These are phyloP conservation scores for Cladophialophora bantiana DNA, from an alignment of 2,329 filamentous ascomycete genomes.

Conservation along the genomic window DNA sequence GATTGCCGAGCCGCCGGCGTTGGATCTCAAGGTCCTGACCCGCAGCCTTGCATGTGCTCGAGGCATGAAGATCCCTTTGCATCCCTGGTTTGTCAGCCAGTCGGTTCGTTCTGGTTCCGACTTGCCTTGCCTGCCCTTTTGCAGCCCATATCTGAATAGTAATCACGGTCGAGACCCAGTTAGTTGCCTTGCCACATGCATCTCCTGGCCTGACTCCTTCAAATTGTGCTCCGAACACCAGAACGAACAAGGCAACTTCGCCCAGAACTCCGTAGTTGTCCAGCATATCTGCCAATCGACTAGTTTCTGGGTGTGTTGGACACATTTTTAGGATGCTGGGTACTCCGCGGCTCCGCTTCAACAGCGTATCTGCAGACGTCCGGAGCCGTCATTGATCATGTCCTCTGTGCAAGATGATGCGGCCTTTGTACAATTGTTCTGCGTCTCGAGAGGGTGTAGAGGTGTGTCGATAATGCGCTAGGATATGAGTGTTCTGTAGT, in stretches of 20 bases:
- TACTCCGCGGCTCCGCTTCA: neutral
- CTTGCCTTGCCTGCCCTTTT: neutral
- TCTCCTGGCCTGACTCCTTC: neutral
- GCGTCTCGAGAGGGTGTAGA: neutral
- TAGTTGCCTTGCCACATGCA: neutral
- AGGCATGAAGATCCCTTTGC: neutral
- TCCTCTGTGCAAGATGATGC: neutral
- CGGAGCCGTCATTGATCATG: neutral
- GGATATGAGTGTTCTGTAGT: neutral
- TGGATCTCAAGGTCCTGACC: neutral
- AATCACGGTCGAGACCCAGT: neutral
- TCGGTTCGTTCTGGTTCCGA: slow-evolving; percentile 23
- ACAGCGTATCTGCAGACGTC: neutral
- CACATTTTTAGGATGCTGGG: neutral
- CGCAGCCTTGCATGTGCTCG: slow-evolving; percentile 25
- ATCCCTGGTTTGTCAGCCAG: slow-evolving; percentile 9
- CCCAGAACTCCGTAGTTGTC: neutral
- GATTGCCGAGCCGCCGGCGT: neutral
- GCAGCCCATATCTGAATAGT: neutral
- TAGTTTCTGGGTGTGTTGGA: neutral
- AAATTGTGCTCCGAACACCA: neutral
- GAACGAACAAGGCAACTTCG: neutral
- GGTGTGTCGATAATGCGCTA: neutral
- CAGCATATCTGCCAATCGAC: neutral
- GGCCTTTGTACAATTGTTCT: neutral